A percentile compares a stretch with the other conserved stretches of the same genome.
Evolutionary conservation across 805 yeast genomes (phyloP).

Genomic region (Diddensiella santjacobensis): DNA sequence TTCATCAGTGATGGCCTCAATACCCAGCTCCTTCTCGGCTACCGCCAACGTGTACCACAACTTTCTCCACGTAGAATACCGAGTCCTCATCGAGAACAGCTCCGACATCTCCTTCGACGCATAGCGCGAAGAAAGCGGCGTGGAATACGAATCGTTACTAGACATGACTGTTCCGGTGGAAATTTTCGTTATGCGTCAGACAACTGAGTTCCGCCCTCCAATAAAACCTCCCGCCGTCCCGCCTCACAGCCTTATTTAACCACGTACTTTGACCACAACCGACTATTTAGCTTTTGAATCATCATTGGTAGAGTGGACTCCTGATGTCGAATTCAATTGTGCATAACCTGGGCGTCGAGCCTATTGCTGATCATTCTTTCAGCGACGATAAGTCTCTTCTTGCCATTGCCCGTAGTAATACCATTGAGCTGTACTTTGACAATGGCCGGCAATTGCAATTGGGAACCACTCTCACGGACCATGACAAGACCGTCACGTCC

Average conservation of each 20-base stretch:
- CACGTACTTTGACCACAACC: background rate
- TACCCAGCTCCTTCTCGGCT: constrained; percentile 91
- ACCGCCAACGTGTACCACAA: constrained; percentile 93
- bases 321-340: constrained; percentile 24
- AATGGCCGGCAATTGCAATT: constrained; percentile 52
- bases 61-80: constrained; percentile 98
- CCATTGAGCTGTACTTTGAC: constrained; percentile 69
- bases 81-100: constrained; percentile 85
- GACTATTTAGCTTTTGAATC: background rate
- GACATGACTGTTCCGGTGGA: constrained; percentile 36
- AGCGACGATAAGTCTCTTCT: constrained; percentile 60
- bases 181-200: too few species aligned
- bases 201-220: background rate
- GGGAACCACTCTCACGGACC: constrained; percentile 68
- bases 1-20: constrained; percentile 78
- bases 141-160: constrained; percentile 68
- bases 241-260: background rate
- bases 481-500: constrained; percentile 91
- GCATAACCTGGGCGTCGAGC: constrained; percentile 61
- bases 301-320: constrained; percentile 36
- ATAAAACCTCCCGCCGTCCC: constrained; percentile 1
- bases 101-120: constrained; percentile 97
- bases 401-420: constrained; percentile 78
- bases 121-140: constrained; percentile 94
- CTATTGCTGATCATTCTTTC: constrained; percentile 90